These are phyloP conservation scores for Mollisiaceae sp. DNA, from an alignment of 2,329 filamentous ascomycete species.

Conservation along the genomic window DNA sequence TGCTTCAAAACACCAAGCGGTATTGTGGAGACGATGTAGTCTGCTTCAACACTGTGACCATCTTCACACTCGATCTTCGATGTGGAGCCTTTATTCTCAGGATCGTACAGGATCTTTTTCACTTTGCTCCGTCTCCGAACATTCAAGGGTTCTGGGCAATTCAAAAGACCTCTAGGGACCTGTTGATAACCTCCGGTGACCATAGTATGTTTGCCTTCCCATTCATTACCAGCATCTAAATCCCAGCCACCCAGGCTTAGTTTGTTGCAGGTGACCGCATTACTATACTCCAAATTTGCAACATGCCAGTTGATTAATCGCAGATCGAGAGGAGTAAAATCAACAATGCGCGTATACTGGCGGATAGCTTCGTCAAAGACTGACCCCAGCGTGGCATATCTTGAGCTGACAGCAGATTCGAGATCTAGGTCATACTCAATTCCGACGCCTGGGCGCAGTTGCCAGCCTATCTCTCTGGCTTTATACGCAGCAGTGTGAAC, in stretches of 20 bases:
- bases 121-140: constrained; percentile 77
- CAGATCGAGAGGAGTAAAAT: constrained; percentile 84
- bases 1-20: constrained; percentile 91
- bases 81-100: constrained; percentile 50
- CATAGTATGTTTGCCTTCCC: constrained; percentile 93
- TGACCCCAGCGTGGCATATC: constrained; percentile 79
- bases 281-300: constrained; percentile 97
- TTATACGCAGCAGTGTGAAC: constrained; percentile 77
- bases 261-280: constrained; percentile 84
- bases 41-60: constrained; percentile 78
- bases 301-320: constrained; percentile 97
- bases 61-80: constrained; percentile 76
- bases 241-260: constrained; percentile 94
- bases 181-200: constrained; percentile 93
- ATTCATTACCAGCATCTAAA: constrained; percentile 96
- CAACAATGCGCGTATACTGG: constrained; percentile 83
- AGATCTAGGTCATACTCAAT: constrained; percentile 74
- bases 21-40: constrained; percentile 87
- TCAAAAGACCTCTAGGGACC: constrained; percentile 84
- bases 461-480: constrained; percentile 83
- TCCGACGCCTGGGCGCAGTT: constrained; percentile 66
- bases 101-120: constrained; percentile 70
- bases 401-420: constrained; percentile 63
- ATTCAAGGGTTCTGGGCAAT: constrained; percentile 76
- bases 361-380: constrained; percentile 90